Base-by-base conservation (phyloP, 768 basidiomycete genomes). In the Steccherinum ochraceum region DNA sequence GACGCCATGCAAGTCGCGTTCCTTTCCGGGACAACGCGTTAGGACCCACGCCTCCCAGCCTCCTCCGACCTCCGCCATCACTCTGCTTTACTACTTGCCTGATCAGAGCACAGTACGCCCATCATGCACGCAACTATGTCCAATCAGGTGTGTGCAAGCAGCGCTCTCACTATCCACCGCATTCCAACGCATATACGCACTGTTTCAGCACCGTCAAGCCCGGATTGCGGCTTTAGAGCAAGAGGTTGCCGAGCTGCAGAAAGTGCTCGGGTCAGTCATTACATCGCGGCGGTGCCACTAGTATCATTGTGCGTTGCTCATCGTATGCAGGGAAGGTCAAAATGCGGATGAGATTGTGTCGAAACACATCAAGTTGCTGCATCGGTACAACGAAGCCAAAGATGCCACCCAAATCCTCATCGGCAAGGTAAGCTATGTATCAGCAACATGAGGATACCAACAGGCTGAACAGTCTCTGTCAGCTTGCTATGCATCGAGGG, bases 371-470 rank as follows among this genome's bases (percentile, higher is more conserved):
- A 77, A 77, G 56, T 70, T 87, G 3, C 69, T 89, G 27, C 89
- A 90, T 63, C 71, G 69, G 30, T 91, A 89, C 54, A 90, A 90
- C 53, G 89, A 90, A 63, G 78, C 86, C 7, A 90, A 90, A 61
- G 89, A 91, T 62, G 89, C 87, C 3, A 75, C 86, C 0, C 89
- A 90, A 81, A 88, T 81, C 45, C 30, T 35, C 7, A 35, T 35
- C 16, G 30, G 30, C 30, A 35, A 35, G 30, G 30, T 35, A 16
- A 35, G 30, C 16, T 35, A n/a, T n/a, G n/a, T 40, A 20, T 46
- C 16, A 18, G 13, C 12, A 3, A 39, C 2, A 21, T 41, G 19
- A 49, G 2, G 21, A 19, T 16, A 5, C 5, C 10, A 18, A 45
- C n/a, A 30, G 42, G 44, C 24, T 39, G 25, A 21, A 49, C 23